phyloP scores from a whole-genome alignment of 2,329 filamentous ascomycete species.

The Fusarium sarcochroum region DNA sequence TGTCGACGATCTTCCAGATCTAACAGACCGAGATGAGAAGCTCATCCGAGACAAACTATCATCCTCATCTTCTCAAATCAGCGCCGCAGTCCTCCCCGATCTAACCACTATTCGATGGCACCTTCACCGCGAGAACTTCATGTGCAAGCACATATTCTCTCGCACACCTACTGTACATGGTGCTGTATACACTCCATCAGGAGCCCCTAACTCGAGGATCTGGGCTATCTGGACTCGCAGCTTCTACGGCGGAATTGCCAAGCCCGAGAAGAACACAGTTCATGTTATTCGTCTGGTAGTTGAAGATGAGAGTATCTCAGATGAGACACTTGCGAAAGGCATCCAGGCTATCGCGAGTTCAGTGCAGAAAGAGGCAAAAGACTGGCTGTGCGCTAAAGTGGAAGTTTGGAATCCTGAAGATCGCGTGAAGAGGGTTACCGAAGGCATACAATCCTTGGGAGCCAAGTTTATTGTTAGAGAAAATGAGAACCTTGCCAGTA shows the following conservation, averaged over 20 bases:
- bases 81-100: conserved; percentile 53
- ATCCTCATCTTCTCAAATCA: conserved; percentile 49
- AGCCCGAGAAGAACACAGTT: conserved; percentile 74
- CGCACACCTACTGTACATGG: conserved; percentile 74
- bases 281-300: conserved; percentile 78
- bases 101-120: conserved; percentile 66
- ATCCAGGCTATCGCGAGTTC: conserved; percentile 75
- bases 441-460: conserved; percentile 61
- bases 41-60: conserved; percentile 70
- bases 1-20: conserved; percentile 70
- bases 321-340: conserved; percentile 63
- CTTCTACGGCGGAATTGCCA: conserved; percentile 70
- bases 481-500: conserved; percentile 75
- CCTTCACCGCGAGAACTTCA: conserved; percentile 84
- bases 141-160: conserved; percentile 74
- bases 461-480: conserved; percentile 70
- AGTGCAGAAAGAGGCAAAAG: conserved; percentile 78
- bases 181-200: conserved; percentile 70
- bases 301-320: conserved; percentile 64
- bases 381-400: conserved; percentile 79
- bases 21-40: conserved; percentile 75
- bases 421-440: conserved; percentile 63
- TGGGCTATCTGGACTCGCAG: conserved; percentile 82
- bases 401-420: conserved; percentile 87
- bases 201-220: conserved; percentile 66